These are phyloP conservation scores for Calamus simplicifolius DNA, from an alignment of 176 grass and related monocot species.

Conservation along the genomic window DNA sequence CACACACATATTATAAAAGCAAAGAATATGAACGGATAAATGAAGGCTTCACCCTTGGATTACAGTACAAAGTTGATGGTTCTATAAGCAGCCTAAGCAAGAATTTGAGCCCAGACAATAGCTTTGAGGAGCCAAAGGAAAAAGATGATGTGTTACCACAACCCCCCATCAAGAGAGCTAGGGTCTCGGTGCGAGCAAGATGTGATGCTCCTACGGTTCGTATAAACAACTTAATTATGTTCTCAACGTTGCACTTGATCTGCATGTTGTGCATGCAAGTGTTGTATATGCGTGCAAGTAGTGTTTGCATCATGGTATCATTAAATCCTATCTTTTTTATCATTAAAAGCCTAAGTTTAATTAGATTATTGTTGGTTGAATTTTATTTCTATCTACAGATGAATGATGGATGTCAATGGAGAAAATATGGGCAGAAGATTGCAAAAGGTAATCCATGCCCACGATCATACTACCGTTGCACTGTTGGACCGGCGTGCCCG, in stretches of 20 bases:
- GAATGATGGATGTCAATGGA: constrained; percentile 71
- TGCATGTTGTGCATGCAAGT: background rate
- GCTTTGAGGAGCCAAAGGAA: constrained; percentile 19
- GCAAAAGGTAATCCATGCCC: constrained; percentile 78
- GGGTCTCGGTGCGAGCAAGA: constrained; percentile 52
- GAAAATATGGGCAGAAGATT: constrained; percentile 82
- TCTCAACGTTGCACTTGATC: too few relatives aligned
- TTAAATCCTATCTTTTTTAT: too few relatives aligned
- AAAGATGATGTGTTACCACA: background rate
- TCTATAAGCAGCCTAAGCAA: background rate
- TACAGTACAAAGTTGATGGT: constrained; percentile 7
- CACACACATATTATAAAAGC: background rate
- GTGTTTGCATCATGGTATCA: too few relatives aligned
- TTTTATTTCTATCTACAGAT: constrained; percentile 21
- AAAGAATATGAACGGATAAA: constrained; percentile 8
- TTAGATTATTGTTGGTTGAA: too few relatives aligned
- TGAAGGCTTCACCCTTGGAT: constrained; percentile 24
- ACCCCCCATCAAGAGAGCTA: constrained; percentile 16
- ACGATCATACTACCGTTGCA: constrained; percentile 78
- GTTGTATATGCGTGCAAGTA: background rate
- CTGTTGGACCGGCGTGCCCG: constrained; percentile 46
- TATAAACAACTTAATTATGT: background rate
- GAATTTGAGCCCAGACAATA: constrained; percentile 14
- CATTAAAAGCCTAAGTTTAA: too few relatives aligned
- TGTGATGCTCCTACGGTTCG: constrained; percentile 49